Base-by-base conservation (phyloP, 1,284 basidiomycete genomes). In the Moniliella sp. region DNA sequence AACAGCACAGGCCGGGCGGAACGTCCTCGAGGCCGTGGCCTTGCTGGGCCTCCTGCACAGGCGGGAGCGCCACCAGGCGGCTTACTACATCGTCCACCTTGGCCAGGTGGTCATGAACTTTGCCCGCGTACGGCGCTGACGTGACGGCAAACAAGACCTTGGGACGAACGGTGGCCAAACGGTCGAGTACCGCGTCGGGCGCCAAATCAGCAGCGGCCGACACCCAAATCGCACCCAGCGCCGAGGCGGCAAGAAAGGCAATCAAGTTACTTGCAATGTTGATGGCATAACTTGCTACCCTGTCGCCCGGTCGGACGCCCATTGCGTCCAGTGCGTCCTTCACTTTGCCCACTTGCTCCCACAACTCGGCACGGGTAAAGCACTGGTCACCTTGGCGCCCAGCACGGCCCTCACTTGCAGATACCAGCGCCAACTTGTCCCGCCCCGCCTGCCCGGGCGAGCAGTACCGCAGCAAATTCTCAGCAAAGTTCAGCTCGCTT, bases 191-290 rank as follows among this genome's bases (percentile, higher is more conserved):
- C 4, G 79, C 80, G 43, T 75, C 71, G 11, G 77, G 67, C 9
- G 76, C 80, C 63, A 84, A 84, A 58, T 86, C 81, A 5, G 79
- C 73, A 3, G 80, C 78, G n/a, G 77, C 78, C 42, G 74, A 76
- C 31, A 76, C 74, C 76, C 76, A 80, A 13, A 79, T 74, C n/a
- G 56, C 62, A 48, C 70, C 77, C 36, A 80, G 65, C 13, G 77
- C 75, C 19, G 74, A 67, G 10, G 77, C 70, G 1, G 80, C 77
- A 9, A 86, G 67, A 50, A 75, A 75, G 5, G 74, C 72, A 8
- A 71, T 72, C 10, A 77, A 67, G 46, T 74, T 76, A 62, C 77
- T 75, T 27, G 42, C 35, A 28, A 42, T 39, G 60, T 81, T 82
- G 12, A 75, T 75, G 13, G 76, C 72, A 62, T 82, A 84, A 30